phyloP scores from a whole-genome alignment of 257 asterid species.

The Primulina tabacum region DNA sequence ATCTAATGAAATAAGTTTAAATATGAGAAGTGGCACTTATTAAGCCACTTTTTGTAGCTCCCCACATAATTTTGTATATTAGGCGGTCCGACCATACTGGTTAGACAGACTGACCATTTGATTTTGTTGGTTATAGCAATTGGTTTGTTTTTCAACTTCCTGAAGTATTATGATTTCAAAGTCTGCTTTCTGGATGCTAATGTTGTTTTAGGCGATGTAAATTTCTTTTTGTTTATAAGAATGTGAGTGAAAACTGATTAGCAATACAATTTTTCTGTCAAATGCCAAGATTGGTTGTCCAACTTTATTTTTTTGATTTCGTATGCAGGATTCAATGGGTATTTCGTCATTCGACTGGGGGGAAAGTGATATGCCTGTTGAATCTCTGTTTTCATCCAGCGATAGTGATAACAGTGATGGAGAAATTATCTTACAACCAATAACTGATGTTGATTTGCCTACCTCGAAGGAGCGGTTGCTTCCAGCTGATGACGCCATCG shows the following conservation, averaged over 20 bases:
- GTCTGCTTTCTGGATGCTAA: not conserved
- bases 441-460: slow-evolving; percentile 77
- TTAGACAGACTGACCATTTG: too few species aligned
- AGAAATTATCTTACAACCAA: slow-evolving; percentile 67
- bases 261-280: not conserved
- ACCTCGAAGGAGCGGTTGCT: slow-evolving; percentile 50
- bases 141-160: not conserved
- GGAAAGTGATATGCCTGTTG: slow-evolving; percentile 37
- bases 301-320: slow-evolving; percentile 9
- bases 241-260: not conserved
- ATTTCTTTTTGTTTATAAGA: too few species aligned
- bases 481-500: slow-evolving; percentile 51
- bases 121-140: too few species aligned
- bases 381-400: slow-evolving; percentile 58
- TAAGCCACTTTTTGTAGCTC: too few species aligned
- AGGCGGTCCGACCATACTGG: too few species aligned
- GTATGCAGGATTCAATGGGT: slow-evolving; percentile 52
- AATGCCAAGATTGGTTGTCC: slow-evolving; percentile 2
- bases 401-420: slow-evolving; percentile 88
- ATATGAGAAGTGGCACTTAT: too few species aligned
- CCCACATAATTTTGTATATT: too few species aligned
- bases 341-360: slow-evolving; percentile 57
- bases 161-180: not conserved
- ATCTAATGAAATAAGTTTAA: too few species aligned
- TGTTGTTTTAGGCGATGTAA: not conserved